Evolutionary conservation across 192 early-diverging fungal genomes (phyloP), one percentile per base, ranked within the genome.

Genomic region (Coemansia sp.): DNA sequence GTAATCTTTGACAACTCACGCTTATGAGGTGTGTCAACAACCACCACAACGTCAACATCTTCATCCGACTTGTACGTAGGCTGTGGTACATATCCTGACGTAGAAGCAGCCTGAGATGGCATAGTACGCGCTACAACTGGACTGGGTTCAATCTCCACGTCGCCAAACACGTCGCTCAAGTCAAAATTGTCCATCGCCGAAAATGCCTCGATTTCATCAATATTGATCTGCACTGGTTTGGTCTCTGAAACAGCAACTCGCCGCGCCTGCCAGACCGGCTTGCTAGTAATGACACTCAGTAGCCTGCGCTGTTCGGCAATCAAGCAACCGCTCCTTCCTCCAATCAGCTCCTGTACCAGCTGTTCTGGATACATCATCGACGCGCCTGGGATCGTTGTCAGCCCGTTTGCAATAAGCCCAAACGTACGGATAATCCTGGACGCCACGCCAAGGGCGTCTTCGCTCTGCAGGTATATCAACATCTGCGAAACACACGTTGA

Each of bases 401-500:
- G 66, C 8, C 75, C 75, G 31, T 54, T 72, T 11, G 75, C 70
- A 20, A 78, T 61, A 8, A 78, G 34, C 2, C 70, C 75, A 46
- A 78, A 64, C 22, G 63, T 72, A 9, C 64, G 60, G 31, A 78
- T 59, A 34, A 78, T 78, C 5, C 56, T 59, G 0, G 40, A 54
- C 3, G 59, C 64, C 1, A 72, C 70, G 1, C 60, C 57, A 2
- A 72, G 63, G 60, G 57, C 21, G 50, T 78, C 75, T 0, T 44
- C 38, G 51, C 66, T 48, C 17, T 54, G 55, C 2, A 78, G 56
- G 23, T 78, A 78, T 38, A 49, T 66, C 2, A 78, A 54, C 75
- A 78, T 78, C 63, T 72, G 69, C 17, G 75, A 64, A 15, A 78
- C 62, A 23, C 75, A 78, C 9, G 50, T 66, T 0, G 75, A 78